Percentiles rank a stretch among this genome's conserved stretches.
phyloP scores from a whole-genome alignment of 2,329 filamentous ascomycete species.

The Fusarium sp. region DNA sequence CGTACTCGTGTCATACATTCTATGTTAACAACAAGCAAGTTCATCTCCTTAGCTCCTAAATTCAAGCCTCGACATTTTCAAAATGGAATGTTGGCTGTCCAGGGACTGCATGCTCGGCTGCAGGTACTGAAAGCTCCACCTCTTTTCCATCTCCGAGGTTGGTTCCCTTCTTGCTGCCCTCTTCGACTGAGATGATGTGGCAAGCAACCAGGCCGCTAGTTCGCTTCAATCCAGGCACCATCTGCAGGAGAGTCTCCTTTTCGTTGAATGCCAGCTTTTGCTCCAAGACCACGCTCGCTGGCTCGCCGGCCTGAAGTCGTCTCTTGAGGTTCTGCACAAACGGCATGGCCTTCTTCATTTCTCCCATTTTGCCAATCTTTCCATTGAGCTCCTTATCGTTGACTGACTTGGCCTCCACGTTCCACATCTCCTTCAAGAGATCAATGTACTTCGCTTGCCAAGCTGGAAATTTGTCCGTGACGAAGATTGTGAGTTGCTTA shows the following conservation, averaged over 20 bases:
- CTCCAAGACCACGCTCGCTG: constrained; percentile 77
- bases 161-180: constrained; percentile 73
- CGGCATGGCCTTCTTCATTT: constrained; percentile 98
- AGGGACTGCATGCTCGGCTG: constrained; percentile 81
- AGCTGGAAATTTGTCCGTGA: constrained; percentile 80
- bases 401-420: constrained; percentile 67
- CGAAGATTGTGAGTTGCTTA: constrained; percentile 91
- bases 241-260: constrained; percentile 77
- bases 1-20: constrained; percentile 15
- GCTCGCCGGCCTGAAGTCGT: constrained; percentile 78
- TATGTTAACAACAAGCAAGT: constrained; percentile 13
- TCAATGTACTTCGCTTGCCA: constrained; percentile 96
- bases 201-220: constrained; percentile 76
- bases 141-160: constrained; percentile 65
- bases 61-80: constrained; percentile 74
- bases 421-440: constrained; percentile 78
- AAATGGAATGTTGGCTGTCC: constrained; percentile 86
- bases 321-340: constrained; percentile 91
- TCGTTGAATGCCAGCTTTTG: constrained; percentile 91
- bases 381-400: constrained; percentile 86
- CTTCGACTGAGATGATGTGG: constrained; percentile 77
- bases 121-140: constrained; percentile 66
- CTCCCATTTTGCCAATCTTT: constrained; percentile 82
- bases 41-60: not conserved
- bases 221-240: constrained; percentile 83